Conservation (phyloP, 345 rosid genomes). For the Eucalyptus sp. region DNA sequence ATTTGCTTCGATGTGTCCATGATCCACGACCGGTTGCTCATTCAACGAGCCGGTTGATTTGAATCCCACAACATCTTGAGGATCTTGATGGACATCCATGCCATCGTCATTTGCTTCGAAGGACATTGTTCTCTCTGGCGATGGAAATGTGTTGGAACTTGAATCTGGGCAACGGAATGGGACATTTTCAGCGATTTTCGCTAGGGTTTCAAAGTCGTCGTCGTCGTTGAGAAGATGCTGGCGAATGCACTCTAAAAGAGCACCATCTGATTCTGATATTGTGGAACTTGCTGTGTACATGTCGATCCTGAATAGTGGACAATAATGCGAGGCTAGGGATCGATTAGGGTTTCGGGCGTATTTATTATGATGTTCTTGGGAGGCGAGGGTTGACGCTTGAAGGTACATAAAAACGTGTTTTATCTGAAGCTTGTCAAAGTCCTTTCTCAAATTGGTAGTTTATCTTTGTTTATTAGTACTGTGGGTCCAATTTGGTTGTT, state of each 20-base stretch:
- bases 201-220: constrained; percentile 5
- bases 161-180: not conserved
- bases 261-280: not conserved
- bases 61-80: not conserved
- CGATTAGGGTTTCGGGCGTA: not conserved
- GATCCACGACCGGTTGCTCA: not conserved
- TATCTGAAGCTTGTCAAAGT: not conserved
- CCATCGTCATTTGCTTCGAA: not conserved
- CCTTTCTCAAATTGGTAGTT: not conserved
- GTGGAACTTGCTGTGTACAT: not conserved
- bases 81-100: not conserved
- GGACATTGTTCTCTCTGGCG: not conserved
- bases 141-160: not conserved
- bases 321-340: not conserved
- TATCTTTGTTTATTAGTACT: not conserved
- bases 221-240: constrained; percentile 2
- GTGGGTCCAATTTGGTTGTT: not conserved
- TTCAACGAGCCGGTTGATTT: not conserved
- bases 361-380: not conserved
- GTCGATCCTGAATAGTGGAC: not conserved
- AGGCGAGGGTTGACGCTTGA: not conserved
- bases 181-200: not conserved
- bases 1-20: not conserved
- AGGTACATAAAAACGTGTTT: not conserved
- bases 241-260: constrained; percentile 3